These are phyloP conservation scores for Pelargonium myrrhifolium DNA, from an alignment of 441 rosid genomes.

Conservation along the genomic window DNA sequence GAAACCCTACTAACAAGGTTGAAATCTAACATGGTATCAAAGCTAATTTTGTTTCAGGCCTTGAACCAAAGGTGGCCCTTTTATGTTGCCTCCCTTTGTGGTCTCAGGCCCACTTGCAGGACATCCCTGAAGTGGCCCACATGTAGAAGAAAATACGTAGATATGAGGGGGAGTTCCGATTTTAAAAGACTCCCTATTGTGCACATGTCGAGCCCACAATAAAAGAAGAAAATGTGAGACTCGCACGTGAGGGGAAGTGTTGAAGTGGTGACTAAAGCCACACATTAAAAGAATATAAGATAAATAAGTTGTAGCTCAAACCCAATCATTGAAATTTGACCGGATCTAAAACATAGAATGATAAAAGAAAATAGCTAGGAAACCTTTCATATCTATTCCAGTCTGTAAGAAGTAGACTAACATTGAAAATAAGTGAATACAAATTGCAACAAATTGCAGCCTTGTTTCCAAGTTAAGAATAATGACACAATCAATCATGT, in stretches of 20 bases:
- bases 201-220: too few species aligned
- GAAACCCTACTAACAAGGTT: not conserved
- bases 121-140: too few species aligned
- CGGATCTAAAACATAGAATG: not conserved
- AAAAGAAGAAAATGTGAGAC: too few species aligned
- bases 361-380: not conserved
- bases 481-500: not conserved
- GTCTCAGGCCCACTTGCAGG: too few species aligned
- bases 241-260: too few species aligned
- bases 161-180: too few species aligned
- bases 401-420: not conserved
- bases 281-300: not conserved
- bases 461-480: slow-evolving; percentile 9
- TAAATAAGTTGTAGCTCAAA: not conserved
- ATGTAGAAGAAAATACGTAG: too few species aligned
- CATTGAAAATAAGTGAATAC: too few species aligned
- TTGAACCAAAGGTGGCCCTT: too few species aligned
- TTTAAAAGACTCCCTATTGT: too few species aligned
- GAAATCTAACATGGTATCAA: not conserved
- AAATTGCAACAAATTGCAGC: not conserved
- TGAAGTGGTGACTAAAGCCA: not conserved
- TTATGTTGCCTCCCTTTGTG: too few species aligned
- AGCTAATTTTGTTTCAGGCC: too few species aligned
- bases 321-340: not conserved
- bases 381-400: not conserved